Percentiles rank a stretch among this genome's conserved stretches.
These are phyloP conservation scores for Buddleja alternifolia DNA, from an alignment of 257 asterid genomes.

Conservation along the genomic window DNA sequence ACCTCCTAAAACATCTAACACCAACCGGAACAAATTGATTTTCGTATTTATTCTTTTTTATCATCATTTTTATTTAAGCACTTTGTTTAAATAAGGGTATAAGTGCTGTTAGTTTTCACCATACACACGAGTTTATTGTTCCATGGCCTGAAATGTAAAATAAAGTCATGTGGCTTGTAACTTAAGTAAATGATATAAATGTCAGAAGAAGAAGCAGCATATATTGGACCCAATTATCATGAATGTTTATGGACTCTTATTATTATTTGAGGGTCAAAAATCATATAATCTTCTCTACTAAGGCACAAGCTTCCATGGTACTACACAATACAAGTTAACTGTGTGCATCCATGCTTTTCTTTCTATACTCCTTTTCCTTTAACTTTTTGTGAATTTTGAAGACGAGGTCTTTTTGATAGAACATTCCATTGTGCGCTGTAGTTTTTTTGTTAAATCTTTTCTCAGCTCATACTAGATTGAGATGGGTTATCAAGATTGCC, in stretches of 20 bases:
- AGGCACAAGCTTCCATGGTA: background rate
- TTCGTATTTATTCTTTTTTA: background rate
- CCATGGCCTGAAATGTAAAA: background rate
- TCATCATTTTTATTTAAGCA: background rate
- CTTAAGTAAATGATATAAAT: background rate
- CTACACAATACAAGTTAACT: background rate
- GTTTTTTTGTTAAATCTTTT: background rate
- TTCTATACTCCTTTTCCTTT: background rate
- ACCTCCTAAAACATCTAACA: too few relatives aligned
- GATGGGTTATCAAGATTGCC: background rate
- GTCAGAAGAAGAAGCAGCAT: background rate
- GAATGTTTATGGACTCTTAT: background rate
- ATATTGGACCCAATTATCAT: background rate
- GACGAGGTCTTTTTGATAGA: background rate
- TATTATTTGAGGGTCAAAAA: background rate
- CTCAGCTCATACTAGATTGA: too few relatives aligned
- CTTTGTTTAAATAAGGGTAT: background rate
- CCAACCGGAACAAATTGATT: background rate
- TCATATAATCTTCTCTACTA: background rate
- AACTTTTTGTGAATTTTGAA: background rate
- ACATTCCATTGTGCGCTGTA: background rate
- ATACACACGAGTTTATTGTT: background rate
- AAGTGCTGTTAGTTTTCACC: background rate
- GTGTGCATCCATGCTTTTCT: background rate
- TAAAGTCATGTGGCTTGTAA: background rate